Evolutionary conservation across 768 basidiomycete genomes (phyloP), one percentile per base, ranked within the genome.

Genomic region (Tubosaeta sp.): DNA sequence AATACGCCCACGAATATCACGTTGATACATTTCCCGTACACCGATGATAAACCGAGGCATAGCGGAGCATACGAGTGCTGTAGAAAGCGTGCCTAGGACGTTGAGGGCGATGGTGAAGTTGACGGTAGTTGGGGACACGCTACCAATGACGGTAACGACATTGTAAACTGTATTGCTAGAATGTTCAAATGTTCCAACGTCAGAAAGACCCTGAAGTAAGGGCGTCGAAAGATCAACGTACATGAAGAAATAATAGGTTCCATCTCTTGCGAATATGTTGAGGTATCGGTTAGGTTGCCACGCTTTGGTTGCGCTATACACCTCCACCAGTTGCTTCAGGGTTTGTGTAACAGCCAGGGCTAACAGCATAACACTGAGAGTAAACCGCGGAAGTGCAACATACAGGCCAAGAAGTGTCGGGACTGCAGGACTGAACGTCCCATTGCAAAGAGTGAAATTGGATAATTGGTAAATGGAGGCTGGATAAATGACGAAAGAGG

Each of bases 191-290:
- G n/a, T n/a, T n/a, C n/a, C n/a, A n/a, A n/a, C n/a, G n/a, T n/a
- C n/a, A n/a, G n/a, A n/a, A n/a, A n/a, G n/a, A n/a, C n/a, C n/a
- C n/a, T n/a, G n/a, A n/a, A n/a, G n/a, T n/a, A n/a, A n/a, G n/a
- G n/a, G n/a, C n/a, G n/a, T 14, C 41, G 14, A 8, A 42, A 6
- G 27, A 14, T 12, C 8, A 8, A 51, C 49, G 27, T 48, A 51
- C 56, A 58, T 17, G 3, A 54, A 0, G 34, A 59, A 57, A 17
- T 59, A 59, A 34, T 48, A 17, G 8, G 46, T 25, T 10, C 52
- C 56, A 14, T 58, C 58, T 22, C 6, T 25, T 10, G 16, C 12
- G 2, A 59, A 31, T 10, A 16, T 46, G 17, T 51, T 27, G 19
- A 55, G 4, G 48, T 49, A 49, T n/a, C 31, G 39, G 26, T 49